Conservation (phyloP, 2,329 filamentous ascomycete species). For the Hymenoscyphus infarciens region DNA sequence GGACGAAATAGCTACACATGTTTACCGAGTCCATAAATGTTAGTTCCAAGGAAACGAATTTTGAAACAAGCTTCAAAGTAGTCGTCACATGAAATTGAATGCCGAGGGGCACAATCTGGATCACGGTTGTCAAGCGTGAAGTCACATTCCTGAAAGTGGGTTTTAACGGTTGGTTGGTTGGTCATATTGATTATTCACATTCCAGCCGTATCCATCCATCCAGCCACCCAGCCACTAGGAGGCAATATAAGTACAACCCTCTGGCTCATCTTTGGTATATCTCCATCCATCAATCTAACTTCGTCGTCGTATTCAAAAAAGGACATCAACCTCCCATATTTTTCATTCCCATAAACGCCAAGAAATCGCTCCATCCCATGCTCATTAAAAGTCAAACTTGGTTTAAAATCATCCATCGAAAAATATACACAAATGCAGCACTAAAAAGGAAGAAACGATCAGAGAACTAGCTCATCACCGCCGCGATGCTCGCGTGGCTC, state of each 20-base stretch:
- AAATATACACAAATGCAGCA: background rate
- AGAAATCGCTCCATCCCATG: slow-evolving; percentile 1
- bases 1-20: no score
- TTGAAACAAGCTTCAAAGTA: no score
- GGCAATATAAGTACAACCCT: slow-evolving; percentile 2
- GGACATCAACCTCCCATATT: background rate
- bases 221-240: background rate
- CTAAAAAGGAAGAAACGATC: background rate
- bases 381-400: background rate
- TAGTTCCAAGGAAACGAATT: no score
- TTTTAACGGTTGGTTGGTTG: background rate
- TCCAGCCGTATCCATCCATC: background rate
- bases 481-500: slow-evolving; percentile 11
- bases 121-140: no score
- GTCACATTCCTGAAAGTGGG: background rate
- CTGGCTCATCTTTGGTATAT: background rate
- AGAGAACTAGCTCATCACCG: background rate
- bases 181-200: background rate
- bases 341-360: slow-evolving; percentile 1
- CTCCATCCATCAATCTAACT: background rate
- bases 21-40: no score
- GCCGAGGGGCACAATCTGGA: no score
- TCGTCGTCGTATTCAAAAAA: slow-evolving; percentile 1
- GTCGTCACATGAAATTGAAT: no score
- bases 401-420: background rate